Evolutionary conservation across 495 filamentous ascomycete species (phyloP), one percentile per base, ranked within the genome.

Genomic region (Xylaria palmicola): DNA sequence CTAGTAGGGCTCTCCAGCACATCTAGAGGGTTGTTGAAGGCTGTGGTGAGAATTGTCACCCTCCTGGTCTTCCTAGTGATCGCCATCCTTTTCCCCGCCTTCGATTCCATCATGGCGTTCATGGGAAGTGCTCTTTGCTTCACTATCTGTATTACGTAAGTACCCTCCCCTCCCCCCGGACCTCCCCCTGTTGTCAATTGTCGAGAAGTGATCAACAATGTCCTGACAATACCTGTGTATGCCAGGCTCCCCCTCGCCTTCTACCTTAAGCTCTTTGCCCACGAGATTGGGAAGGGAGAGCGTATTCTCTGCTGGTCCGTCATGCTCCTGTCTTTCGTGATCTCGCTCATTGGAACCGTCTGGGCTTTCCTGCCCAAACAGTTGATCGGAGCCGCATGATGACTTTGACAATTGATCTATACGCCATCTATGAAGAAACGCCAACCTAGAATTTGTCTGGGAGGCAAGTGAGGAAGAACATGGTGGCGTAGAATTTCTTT

Each of bases 71-170:
- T 80, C 39, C 59, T 80, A 43, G 63, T 53, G 13, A 81, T 80
- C 64, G 83, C 92, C 10, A 88, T 98, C 43, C 68, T 93, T 6
- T 90, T 96, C 68, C 94, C 94, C 13, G 82, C 83, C 0, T 98
- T 98, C 67, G 94, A 98, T 69, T 84, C 86, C 56, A 93, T 98
- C 67, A 97, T 97, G 92, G 89, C 90, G 30, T 88, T 98, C 59
- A 84, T 97, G 77, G 94, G 94, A 2, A 88, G 86, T 29, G 88
- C 90, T n/a, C 80, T 96, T 54, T 96, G 93, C 70, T 97, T 97
- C 72, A 89, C 89, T 12, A 94, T 98, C 54, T 97, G 94, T 75
- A 88, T 98, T 60, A 93, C 95, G 78, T 81, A 71, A 65, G 78
- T 74, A 10, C 40, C 59, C 45, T 70, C 20, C 4, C 45, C n/a